A percentile compares a stretch with the other conserved stretches of the same genome.
These are phyloP conservation scores for Ceriops decandra DNA, from an alignment of 345 rosid species.

Conservation along the genomic window DNA sequence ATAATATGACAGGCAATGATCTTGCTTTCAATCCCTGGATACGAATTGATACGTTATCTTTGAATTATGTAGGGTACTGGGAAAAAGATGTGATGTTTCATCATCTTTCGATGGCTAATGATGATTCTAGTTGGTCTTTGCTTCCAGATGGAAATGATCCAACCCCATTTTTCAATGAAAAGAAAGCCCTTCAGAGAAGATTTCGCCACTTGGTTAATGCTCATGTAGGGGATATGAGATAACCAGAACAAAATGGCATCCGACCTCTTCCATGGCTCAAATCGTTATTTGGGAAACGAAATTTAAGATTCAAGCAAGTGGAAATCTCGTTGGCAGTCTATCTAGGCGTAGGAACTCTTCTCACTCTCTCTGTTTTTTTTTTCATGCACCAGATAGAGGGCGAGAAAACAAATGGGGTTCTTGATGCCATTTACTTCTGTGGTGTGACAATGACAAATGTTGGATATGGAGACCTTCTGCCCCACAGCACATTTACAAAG, in stretches of 20 bases:
- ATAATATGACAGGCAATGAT: too few relatives aligned
- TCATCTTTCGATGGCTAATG: slow-evolving; percentile 19
- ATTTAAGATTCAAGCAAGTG: slow-evolving; percentile 26
- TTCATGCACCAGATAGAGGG: slow-evolving; percentile 43
- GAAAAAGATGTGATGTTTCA: neutral
- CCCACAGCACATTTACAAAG: slow-evolving; percentile 33
- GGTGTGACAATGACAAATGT: slow-evolving; percentile 54
- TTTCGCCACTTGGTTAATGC: neutral
- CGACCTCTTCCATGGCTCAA: slow-evolving; percentile 1
- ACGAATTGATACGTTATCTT: too few relatives aligned
- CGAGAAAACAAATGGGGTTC: slow-evolving; percentile 44
- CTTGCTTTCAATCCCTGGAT: too few relatives aligned
- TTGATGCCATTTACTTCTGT: slow-evolving; percentile 51
- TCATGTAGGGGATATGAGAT: neutral
- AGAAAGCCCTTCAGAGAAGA: slow-evolving; percentile 29
- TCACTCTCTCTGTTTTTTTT: slow-evolving; percentile 28
- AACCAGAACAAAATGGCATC: slow-evolving; percentile 13
- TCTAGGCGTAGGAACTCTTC: slow-evolving; percentile 42
- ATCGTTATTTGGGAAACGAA: slow-evolving; percentile 14
- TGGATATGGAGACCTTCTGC: slow-evolving; percentile 61
- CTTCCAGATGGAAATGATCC: slow-evolving; percentile 21
- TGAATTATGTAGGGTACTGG: neutral
- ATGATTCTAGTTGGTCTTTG: slow-evolving; percentile 28
- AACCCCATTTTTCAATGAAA: slow-evolving; percentile 14
- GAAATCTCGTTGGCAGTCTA: slow-evolving; percentile 24